These are phyloP conservation scores for Planoprotostelium fungivorum DNA, from an alignment of 78 protist genomes.

Conservation along the genomic window DNA sequence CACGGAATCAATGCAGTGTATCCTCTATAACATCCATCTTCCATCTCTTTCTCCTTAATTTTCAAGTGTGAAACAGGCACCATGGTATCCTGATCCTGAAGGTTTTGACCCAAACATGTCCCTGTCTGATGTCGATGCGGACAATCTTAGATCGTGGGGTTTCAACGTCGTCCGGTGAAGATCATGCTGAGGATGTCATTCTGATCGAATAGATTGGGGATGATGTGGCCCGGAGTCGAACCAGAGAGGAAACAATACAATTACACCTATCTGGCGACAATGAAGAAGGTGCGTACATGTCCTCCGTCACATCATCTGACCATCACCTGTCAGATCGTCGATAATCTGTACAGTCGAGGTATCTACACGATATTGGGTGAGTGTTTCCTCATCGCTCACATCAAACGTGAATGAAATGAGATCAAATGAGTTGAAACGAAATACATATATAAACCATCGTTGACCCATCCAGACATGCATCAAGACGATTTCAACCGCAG, in stretches of 20 bases:
- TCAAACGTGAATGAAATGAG: too few species aligned
- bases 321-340: conserved; percentile 11
- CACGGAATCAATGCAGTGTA: conserved; percentile 82
- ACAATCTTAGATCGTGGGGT: conserved; percentile 51
- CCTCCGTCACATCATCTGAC: background rate
- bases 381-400: too few species aligned
- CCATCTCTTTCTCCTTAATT: background rate
- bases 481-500: conserved; percentile 66
- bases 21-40: background rate
- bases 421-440: too few species aligned
- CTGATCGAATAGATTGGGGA: background rate
- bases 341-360: conserved; percentile 14
- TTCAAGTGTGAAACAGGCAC: conserved; percentile 59
- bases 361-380: conserved; percentile 52
- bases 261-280: conserved; percentile 46
- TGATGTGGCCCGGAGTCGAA: conserved; percentile 81
- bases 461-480: conserved; percentile 50
- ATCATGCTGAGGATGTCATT: conserved; percentile 24
- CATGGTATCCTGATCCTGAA: conserved; percentile 54
- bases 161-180: conserved; percentile 70
- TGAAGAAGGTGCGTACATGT: conserved; percentile 1
- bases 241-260: conserved; percentile 49
- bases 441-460: too few species aligned
- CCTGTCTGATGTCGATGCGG: conserved; percentile 25
- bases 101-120: conserved; percentile 39